Conservation (phyloP, 2,329 filamentous ascomycete species). For the Stromatinia cepivora region DNA sequence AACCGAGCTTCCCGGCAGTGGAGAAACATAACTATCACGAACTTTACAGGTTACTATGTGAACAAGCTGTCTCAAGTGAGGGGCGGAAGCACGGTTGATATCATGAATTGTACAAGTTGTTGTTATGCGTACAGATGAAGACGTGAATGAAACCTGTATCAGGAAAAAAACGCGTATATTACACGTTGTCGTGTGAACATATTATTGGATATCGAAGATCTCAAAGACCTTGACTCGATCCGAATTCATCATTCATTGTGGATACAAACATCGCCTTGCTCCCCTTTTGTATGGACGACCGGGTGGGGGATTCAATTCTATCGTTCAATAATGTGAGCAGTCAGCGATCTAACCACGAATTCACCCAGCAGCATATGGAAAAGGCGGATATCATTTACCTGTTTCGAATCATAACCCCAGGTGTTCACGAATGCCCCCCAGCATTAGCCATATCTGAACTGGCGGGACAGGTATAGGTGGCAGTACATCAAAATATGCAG, state of each 20-base stretch:
- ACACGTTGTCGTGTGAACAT: slow-evolving; percentile 2
- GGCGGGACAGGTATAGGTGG: no score
- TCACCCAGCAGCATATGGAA: not conserved
- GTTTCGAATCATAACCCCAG: no score
- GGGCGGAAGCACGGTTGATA: not conserved
- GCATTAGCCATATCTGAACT: no score
- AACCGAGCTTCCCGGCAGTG: not conserved
- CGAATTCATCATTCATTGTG: not conserved
- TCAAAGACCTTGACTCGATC: not conserved
- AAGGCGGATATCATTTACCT: no score
- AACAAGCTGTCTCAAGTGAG: slow-evolving; percentile 1
- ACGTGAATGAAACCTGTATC: not conserved
- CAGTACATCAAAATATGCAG: no score
- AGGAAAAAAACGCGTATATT: no score
- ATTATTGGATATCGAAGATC: not conserved
- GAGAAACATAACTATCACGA: not conserved
- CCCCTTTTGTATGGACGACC: not conserved
- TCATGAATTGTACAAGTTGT: not conserved
- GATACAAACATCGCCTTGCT: not conserved
- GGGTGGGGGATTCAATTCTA: not conserved
- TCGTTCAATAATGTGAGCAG: not conserved
- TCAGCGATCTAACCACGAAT: not conserved
- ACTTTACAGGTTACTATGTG: not conserved
- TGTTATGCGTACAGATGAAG: not conserved
- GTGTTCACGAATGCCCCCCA: no score